phyloP scores from a whole-genome alignment of 2,329 filamentous ascomycete species.

The Monascus ruber region DNA sequence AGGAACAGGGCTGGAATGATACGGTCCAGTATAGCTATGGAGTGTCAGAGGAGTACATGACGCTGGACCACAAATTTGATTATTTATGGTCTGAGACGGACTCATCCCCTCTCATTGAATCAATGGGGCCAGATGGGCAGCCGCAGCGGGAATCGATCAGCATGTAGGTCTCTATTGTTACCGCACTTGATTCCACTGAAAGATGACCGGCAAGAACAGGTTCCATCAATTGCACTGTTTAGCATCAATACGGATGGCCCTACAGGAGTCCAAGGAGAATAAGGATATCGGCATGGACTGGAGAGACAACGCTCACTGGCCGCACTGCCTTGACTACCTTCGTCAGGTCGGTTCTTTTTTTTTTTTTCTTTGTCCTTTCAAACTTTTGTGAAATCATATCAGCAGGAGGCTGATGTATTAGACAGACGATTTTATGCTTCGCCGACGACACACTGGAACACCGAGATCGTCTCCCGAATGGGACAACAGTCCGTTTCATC shows the following conservation, averaged over 20 bases:
- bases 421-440: background rate
- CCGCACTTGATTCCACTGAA: background rate
- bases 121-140: background rate
- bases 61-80: background rate
- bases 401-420: background rate
- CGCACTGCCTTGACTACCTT: constrained; percentile 3
- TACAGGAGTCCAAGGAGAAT: background rate
- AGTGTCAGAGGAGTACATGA: background rate
- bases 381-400: background rate
- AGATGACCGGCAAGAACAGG: background rate
- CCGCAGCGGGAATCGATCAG: background rate
- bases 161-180: background rate
- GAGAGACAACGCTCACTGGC: constrained; percentile 2
- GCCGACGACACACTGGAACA: background rate
- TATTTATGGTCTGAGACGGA: background rate
- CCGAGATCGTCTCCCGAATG: background rate
- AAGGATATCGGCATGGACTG: constrained; percentile 1
- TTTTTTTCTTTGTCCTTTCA: background rate
- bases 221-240: constrained; percentile 2
- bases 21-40: too few relatives aligned
- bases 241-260: background rate
- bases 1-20: too few relatives aligned
- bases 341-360: background rate
- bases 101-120: background rate
- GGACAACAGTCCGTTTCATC: background rate